phyloP scores from a whole-genome alignment of 345 rosid species.

The Syzygium grande region DNA sequence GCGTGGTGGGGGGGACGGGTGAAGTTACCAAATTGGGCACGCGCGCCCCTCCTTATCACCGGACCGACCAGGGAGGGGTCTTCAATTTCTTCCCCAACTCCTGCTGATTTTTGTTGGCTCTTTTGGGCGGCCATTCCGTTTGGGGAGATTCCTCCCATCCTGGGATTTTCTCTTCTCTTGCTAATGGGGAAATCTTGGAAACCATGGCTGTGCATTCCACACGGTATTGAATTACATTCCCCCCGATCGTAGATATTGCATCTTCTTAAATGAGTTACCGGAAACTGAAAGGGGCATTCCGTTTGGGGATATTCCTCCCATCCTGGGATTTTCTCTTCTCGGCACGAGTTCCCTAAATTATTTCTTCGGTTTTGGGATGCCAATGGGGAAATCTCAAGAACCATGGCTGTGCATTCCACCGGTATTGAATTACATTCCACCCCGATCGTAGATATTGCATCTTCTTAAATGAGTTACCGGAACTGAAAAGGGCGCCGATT shows the following conservation, averaged over 20 bases:
- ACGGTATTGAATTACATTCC: too few relatives aligned
- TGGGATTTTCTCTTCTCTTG: neutral
- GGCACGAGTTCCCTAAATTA: neutral
- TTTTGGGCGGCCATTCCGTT: too few relatives aligned
- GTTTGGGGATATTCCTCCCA: neutral
- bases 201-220: too few relatives aligned
- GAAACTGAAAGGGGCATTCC: too few relatives aligned
- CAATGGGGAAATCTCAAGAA: neutral
- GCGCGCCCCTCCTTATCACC: neutral
- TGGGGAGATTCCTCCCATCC: neutral
- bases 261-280: too few relatives aligned
- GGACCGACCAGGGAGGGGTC: neutral
- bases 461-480: rapidly evolving
- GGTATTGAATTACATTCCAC: neutral
- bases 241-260: too few relatives aligned
- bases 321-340: neutral
- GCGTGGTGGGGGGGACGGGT: too few relatives aligned
- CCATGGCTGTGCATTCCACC: too few relatives aligned
- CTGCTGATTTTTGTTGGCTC: neutral
- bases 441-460: neutral
- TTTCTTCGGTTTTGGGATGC: too few relatives aligned
- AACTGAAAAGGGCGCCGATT: neutral
- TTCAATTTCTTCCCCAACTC: neutral
- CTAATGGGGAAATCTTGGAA: too few relatives aligned
- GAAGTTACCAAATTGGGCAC: neutral